Evolutionary conservation across 257 asterid species (phyloP), one percentile per base, ranked within the genome.

Genomic region (Knoxia roxburghii): DNA sequence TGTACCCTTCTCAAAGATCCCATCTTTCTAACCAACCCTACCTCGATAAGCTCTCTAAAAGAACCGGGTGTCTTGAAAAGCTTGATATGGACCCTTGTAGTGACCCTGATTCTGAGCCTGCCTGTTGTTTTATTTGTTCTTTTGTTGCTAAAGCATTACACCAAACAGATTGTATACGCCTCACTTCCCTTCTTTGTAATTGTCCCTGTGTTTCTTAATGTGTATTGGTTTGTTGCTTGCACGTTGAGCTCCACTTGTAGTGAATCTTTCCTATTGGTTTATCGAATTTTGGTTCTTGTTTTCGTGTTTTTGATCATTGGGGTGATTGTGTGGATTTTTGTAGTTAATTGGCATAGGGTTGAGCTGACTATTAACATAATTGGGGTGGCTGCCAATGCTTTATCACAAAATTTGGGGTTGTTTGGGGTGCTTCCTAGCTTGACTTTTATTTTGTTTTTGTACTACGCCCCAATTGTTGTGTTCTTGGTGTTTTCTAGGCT

Each of bases 171-270:
- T 65, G 97, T 94, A 37, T 94, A 94, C 52, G 80, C 80, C 14
- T 77, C 95, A 48, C 84, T 94, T 71, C 99, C 99, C n/a, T 79
- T 90, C 70, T 90, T 90, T 50, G 82, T 94, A 24, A 73, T 90
- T 24, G 87, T 94, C 48, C 99, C 99, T 1, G 80, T 94, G 53
- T 76, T 78, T 68, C 60, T 90, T 27, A 83, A 88, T 67, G 82
- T 94, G 6, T 94, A 81, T 27, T 94, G 97, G 99, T 94, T 94
- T 81, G 96, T 88, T 72, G 97, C 90, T 45, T 94, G 99, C 81
- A 83, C 88, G 10, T 41, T 90, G 54, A 90, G 81, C 82, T 75
- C 96, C 64, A 72, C 68, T 12, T 94, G 99, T 71, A 94, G 87
- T 50, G 85, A 80, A 23, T 84, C 91, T 49, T 85, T 90, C 23